Percentiles rank a stretch among this genome's conserved stretches.
These are phyloP conservation scores for Rosa persica DNA, from an alignment of 306 rosid genomes.

Conservation along the genomic window DNA sequence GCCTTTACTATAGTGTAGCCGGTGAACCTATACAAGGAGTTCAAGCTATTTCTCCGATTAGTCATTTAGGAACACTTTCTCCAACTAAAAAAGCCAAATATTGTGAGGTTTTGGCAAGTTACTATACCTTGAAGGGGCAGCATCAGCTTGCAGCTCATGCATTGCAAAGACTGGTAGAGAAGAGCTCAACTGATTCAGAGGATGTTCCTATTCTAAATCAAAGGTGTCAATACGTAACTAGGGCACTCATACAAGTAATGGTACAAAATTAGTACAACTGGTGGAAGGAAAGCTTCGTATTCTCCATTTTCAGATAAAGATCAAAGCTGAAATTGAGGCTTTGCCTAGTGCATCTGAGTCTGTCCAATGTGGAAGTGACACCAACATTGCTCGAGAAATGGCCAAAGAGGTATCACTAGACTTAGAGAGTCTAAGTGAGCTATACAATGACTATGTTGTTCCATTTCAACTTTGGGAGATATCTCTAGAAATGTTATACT, in stretches of 20 bases:
- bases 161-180: conserved; percentile 71
- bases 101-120: conserved; percentile 89
- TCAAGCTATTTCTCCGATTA: too few relatives aligned
- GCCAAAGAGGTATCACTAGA: conserved; percentile 75
- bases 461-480: conserved; percentile 95
- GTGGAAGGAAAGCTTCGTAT: conserved; percentile 97
- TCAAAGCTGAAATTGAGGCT: conserved; percentile 82
- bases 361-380: conserved; percentile 34
- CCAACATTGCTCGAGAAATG: conserved; percentile 50
- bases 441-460: conserved; percentile 91
- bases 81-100: conserved; percentile 65
- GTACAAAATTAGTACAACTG: conserved; percentile 60
- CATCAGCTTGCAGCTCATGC: conserved; percentile 92
- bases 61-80: neutral
- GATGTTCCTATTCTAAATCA: conserved; percentile 71
- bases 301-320: conserved; percentile 87
- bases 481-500: conserved; percentile 89
- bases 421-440: conserved; percentile 76
- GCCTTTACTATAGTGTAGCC: too few relatives aligned
- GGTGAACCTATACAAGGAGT: too few relatives aligned
- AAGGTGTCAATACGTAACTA: conserved; percentile 88
- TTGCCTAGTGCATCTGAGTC: conserved; percentile 50
- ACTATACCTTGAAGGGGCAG: conserved; percentile 79
- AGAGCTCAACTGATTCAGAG: conserved; percentile 61
- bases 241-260: conserved; percentile 74